phyloP scores from a whole-genome alignment of 148 eudicot species.

The Rhododendron henanense region DNA sequence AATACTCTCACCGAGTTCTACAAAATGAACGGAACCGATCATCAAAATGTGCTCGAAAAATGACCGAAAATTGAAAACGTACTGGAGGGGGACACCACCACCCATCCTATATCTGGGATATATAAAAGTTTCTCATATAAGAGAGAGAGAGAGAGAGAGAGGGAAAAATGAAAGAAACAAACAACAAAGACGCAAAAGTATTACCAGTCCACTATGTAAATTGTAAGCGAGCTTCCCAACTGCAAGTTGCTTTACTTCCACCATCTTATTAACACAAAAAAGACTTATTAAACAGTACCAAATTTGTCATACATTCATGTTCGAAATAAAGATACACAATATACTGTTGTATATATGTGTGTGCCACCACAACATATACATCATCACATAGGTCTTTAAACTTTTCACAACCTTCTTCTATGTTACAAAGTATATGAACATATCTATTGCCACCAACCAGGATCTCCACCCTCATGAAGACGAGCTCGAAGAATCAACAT shows the following conservation, averaged over 20 bases:
- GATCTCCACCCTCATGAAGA: constrained; percentile 12
- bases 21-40: too few relatives aligned
- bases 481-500: constrained; percentile 25
- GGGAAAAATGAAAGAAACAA: background rate
- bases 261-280: background rate
- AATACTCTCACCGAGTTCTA: too few relatives aligned
- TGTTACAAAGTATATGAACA: background rate
- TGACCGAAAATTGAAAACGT: too few relatives aligned
- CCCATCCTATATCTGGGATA: too few relatives aligned
- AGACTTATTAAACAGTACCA: background rate
- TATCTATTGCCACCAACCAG: background rate
- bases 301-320: background rate
- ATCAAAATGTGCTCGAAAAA: too few relatives aligned
- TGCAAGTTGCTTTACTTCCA: background rate
- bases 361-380: background rate
- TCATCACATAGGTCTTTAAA: background rate
- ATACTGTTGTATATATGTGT: background rate
- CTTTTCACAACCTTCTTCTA: background rate
- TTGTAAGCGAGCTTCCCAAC: background rate
- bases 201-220: background rate
- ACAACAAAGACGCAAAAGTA: background rate
- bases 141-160: background rate
- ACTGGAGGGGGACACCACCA: too few relatives aligned
- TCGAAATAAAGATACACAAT: background rate
- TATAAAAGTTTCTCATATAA: too few relatives aligned